Percentiles rank a stretch among this genome's conserved stretches.
Conservation (phyloP, 1,284 basidiomycete genomes). For the Afroboletus lepidellus region DNA sequence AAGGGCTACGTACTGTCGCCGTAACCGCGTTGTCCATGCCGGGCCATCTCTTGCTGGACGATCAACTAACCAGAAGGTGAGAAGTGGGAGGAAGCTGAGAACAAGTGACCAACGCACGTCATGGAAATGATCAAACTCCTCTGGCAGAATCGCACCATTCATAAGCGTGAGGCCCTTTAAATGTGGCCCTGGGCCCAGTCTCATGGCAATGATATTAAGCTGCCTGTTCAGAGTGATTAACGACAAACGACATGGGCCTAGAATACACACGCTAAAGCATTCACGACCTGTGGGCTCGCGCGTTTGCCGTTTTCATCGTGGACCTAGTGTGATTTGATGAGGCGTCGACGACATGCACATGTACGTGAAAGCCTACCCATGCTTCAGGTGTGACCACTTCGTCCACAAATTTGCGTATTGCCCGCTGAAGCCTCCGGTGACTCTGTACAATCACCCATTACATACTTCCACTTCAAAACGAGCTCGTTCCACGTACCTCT, state of each 20-base stretch:
- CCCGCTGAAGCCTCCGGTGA: slow-evolving; percentile 40
- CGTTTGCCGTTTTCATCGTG: slow-evolving; percentile 59
- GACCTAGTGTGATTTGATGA: slow-evolving; percentile 29
- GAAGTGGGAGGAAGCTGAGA: background rate
- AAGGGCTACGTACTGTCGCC: slow-evolving; percentile 37
- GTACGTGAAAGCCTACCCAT: slow-evolving; percentile 23
- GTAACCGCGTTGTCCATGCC: slow-evolving; percentile 45
- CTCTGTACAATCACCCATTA: slow-evolving; percentile 24
- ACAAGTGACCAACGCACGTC: slow-evolving; percentile 39
- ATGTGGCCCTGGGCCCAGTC: slow-evolving; percentile 75
- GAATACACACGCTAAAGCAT: slow-evolving; percentile 46
- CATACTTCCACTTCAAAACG: background rate
- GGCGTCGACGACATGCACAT: background rate
- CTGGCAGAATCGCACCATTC: slow-evolving; percentile 30
- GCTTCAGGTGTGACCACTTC: slow-evolving; percentile 44
- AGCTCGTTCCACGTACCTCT: slow-evolving; percentile 42
- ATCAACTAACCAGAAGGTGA: slow-evolving; percentile 27
- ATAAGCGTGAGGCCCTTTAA: slow-evolving; percentile 74
- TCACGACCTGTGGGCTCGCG: slow-evolving; percentile 41
- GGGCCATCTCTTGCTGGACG: slow-evolving; percentile 68
- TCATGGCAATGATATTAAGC: slow-evolving; percentile 75
- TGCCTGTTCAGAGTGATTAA: slow-evolving; percentile 33
- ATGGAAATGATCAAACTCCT: slow-evolving; percentile 68
- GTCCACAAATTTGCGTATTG: slow-evolving; percentile 41
- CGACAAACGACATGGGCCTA: background rate